Conservation (phyloP, 768 basidiomycete genomes). For the Pleurotus sapidus region DNA sequence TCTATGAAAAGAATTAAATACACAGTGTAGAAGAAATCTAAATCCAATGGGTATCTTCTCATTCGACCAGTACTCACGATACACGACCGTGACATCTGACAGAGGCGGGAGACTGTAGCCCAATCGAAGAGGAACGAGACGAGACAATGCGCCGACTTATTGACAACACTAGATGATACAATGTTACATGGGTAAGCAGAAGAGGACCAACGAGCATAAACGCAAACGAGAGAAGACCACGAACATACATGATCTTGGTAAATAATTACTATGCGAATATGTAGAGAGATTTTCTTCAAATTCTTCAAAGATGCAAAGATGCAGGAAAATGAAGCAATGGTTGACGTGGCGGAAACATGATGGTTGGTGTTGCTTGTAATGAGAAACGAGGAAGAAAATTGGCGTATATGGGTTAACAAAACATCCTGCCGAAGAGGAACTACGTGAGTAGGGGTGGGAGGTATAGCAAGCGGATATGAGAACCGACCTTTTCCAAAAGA, state of each 20-base stretch:
- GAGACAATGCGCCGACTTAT: background rate
- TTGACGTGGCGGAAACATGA: background rate
- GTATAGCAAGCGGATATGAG: too few relatives aligned
- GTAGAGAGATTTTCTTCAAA: background rate
- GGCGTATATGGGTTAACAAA: background rate
- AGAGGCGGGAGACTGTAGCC: too few relatives aligned
- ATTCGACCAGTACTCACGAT: too few relatives aligned
- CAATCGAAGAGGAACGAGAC: background rate
- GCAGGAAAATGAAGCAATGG: background rate
- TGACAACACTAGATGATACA: constrained; percentile 9
- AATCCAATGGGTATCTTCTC: too few relatives aligned
- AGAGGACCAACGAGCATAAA: background rate
- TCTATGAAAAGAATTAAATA: too few relatives aligned
- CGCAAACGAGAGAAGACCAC: background rate
- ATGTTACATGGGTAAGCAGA: constrained; percentile 1
- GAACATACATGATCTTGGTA: background rate
- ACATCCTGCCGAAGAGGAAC: background rate
- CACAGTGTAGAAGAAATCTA: too few relatives aligned
- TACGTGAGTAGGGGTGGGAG: background rate
- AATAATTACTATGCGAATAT: constrained; percentile 2
- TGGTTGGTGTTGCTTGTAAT: background rate
- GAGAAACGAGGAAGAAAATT: background rate
- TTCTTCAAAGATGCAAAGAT: background rate
- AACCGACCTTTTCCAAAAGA: too few relatives aligned
- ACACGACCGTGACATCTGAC: too few relatives aligned